A percentile compares a stretch with the other conserved stretches of the same genome.
These are phyloP conservation scores for Taphrina pruni DNA, from an alignment of 1,139 yeast species.

Conservation along the genomic window DNA sequence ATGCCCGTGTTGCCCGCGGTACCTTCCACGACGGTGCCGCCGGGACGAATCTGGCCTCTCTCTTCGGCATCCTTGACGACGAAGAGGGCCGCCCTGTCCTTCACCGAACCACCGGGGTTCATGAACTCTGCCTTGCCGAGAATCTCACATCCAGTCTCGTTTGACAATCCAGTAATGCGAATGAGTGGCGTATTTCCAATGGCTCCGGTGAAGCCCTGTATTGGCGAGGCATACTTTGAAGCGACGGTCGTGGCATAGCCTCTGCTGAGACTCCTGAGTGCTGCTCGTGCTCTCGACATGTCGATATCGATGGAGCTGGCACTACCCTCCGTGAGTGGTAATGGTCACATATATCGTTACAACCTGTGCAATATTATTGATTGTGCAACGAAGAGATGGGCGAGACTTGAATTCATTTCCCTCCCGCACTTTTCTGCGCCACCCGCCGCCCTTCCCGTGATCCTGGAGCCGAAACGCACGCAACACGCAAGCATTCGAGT, in stretches of 20 bases:
- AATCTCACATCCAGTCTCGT: slow-evolving; percentile 71
- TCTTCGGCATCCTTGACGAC: slow-evolving; percentile 79
- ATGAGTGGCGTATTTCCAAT: slow-evolving; percentile 88
- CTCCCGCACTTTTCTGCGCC: not conserved
- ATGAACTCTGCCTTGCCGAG: slow-evolving; percentile 89
- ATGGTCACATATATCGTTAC: too few species aligned
- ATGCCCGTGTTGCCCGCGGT: slow-evolving; percentile 87
- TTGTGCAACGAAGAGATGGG: too few species aligned
- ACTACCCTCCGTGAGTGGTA: too few species aligned
- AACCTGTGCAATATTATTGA: too few species aligned
- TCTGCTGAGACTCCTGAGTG: slow-evolving; percentile 1
- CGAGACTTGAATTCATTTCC: slow-evolving; percentile 2
- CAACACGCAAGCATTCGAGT: too few species aligned
- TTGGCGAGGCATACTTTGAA: slow-evolving; percentile 41
- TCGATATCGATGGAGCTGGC: not conserved
- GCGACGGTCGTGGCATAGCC: slow-evolving; percentile 28
- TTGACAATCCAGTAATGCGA: slow-evolving; percentile 66
- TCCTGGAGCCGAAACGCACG: too few species aligned
- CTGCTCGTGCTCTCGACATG: slow-evolving; percentile 1
- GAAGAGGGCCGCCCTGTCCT: slow-evolving; percentile 86
- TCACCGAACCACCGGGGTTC: slow-evolving; percentile 95
- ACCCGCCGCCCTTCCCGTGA: not conserved
- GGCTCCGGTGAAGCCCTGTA: slow-evolving; percentile 69
- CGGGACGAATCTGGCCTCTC: slow-evolving; percentile 68
- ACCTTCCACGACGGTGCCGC: slow-evolving; percentile 74